Evolutionary conservation across 192 early-diverging fungal genomes (phyloP).

Genomic region (Mortierella hygrophila): DNA sequence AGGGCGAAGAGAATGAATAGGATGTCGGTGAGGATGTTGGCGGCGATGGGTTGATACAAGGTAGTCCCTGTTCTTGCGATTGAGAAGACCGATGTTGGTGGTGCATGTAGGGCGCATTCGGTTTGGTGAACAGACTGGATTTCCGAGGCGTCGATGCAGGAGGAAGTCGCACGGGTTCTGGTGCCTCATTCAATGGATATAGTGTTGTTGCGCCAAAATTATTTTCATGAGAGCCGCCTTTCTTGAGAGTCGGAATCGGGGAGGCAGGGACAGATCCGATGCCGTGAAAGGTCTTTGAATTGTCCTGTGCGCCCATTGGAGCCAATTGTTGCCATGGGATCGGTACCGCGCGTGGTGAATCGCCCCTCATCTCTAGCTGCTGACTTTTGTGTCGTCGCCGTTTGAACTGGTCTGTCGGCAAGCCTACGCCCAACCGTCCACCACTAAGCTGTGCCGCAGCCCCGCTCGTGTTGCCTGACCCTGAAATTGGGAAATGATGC

Average conservation of each 20-base stretch:
- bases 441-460: not conserved
- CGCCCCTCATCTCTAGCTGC: conserved; percentile 14
- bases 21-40: conserved; percentile 6
- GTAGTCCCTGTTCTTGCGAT: not conserved
- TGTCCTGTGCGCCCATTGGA: conserved; percentile 29
- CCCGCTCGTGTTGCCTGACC: not conserved
- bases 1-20: not conserved
- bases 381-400: conserved; percentile 35
- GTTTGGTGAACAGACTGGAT: not conserved
- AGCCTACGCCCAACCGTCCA: not conserved
- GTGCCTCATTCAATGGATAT: not conserved
- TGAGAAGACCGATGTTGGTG: not conserved
- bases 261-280: conserved; percentile 9
- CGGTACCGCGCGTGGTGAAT: not conserved
- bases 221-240: not conserved
- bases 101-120: not conserved
- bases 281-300: conserved; percentile 44
- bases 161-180: not conserved
- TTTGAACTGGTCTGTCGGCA: conserved; percentile 4
- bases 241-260: conserved; percentile 4
- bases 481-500: not conserved
- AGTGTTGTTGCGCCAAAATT: conserved; percentile 2
- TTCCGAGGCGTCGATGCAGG: not conserved
- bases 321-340: conserved; percentile 31
- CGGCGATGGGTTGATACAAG: not conserved